Percentiles rank a stretch among this genome's conserved stretches.
phyloP scores from a whole-genome alignment of 164 flowering plant species.

The Aristolochia contorta region DNA sequence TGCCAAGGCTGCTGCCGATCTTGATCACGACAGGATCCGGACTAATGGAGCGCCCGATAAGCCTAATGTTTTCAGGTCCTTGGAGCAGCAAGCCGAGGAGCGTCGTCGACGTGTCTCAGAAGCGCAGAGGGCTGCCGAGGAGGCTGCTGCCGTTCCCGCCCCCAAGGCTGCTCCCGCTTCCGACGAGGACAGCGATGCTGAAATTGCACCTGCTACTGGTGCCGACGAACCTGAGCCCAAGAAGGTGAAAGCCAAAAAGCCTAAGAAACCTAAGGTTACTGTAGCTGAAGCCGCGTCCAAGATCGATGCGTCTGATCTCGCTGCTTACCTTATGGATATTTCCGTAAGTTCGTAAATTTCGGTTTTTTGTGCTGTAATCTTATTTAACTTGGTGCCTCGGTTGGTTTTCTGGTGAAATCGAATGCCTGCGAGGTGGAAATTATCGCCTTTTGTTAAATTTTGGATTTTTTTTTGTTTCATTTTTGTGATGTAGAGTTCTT shows the following conservation, averaged over 20 bases:
- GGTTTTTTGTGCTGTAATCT: neutral
- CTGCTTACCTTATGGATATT: constrained; percentile 38
- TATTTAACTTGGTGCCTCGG: too few species aligned
- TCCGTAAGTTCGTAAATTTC: constrained; percentile 6
- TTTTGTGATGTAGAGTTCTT: constrained; percentile 33
- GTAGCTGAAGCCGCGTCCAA: constrained; percentile 39
- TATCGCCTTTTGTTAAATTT: neutral
- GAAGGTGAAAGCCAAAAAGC: constrained; percentile 35
- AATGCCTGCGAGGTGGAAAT: neutral
- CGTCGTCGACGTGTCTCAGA: constrained; percentile 22
- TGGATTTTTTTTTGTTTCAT: neutral
- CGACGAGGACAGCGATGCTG: constrained; percentile 14
- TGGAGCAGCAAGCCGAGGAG: constrained; percentile 34
- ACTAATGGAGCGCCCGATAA: neutral
- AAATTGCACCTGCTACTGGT: constrained; percentile 10
- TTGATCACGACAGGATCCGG: constrained; percentile 4
- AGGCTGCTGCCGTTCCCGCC: constrained; percentile 3
- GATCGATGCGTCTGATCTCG: constrained; percentile 34
- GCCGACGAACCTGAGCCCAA: constrained; percentile 14
- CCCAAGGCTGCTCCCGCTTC: constrained; percentile 1
- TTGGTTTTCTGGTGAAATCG: neutral
- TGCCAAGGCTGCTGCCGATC: neutral
- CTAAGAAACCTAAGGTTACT: constrained; percentile 37
- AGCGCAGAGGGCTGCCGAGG: constrained; percentile 19
- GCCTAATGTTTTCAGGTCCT: constrained; percentile 23